Conservation (phyloP, 163 green algal species). For the Volvox carteri region DNA sequence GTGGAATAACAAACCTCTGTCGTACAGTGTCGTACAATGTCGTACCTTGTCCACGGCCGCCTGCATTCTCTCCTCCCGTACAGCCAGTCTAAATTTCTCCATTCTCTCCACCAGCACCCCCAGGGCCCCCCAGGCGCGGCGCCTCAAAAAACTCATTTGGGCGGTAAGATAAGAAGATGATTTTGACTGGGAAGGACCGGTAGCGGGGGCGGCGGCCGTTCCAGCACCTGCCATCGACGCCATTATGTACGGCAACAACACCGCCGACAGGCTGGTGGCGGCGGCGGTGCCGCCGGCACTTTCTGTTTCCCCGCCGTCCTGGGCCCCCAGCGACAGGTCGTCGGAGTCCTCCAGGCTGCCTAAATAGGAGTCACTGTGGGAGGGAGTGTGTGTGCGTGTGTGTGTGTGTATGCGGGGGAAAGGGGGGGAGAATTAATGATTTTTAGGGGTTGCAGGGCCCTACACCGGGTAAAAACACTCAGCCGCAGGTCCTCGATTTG, state of each 20-base stretch:
- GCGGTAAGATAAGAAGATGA: not conserved
- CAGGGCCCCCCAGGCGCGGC: not conserved
- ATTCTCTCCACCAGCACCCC: not conserved
- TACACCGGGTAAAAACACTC: too few relatives aligned
- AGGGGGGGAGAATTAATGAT: too few relatives aligned
- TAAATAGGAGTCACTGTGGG: too few relatives aligned
- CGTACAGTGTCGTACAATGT: too few relatives aligned
- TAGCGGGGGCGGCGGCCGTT: not conserved
- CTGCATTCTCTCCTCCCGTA: conserved; percentile 20
- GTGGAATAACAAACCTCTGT: too few relatives aligned
- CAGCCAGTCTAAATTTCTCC: conserved; percentile 22
- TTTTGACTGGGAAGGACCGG: not conserved
- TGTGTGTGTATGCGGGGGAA: too few relatives aligned
- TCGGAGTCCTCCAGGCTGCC: not conserved
- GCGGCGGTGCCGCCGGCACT: not conserved
- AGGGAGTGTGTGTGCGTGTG: too few relatives aligned
- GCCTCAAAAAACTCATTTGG: not conserved
- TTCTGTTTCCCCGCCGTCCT: not conserved
- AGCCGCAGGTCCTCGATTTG: too few relatives aligned
- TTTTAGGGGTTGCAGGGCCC: too few relatives aligned
- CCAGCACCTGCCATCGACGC: not conserved
- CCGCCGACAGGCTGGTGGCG: not conserved
- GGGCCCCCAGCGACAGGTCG: not conserved
- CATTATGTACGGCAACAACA: conserved; percentile 14
- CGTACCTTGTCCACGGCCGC: not conserved